phyloP scores from a whole-genome alignment of 2,329 filamentous ascomycete species.

The Xylaria sp. region DNA sequence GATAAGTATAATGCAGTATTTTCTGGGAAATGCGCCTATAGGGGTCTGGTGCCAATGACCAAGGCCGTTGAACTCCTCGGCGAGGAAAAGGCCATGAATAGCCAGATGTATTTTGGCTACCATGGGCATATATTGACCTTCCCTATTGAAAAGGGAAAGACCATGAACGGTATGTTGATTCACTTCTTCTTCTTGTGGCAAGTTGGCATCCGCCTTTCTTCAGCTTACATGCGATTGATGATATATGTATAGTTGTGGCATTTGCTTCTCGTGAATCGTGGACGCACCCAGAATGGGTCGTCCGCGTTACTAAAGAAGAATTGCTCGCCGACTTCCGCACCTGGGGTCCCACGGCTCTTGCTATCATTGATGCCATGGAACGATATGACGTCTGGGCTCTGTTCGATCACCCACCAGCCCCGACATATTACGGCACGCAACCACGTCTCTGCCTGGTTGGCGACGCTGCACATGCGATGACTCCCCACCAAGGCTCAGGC shows the following conservation, averaged over 20 bases:
- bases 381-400: slow-evolving; percentile 62
- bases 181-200: background rate
- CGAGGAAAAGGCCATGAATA: slow-evolving; percentile 47
- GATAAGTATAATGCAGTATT: slow-evolving; percentile 51
- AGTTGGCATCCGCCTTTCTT: background rate
- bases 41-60: slow-evolving; percentile 61
- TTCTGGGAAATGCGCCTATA: slow-evolving; percentile 59
- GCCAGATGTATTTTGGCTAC: slow-evolving; percentile 55
- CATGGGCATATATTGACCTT: slow-evolving; percentile 70
- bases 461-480: slow-evolving; percentile 72
- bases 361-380: slow-evolving; percentile 43
- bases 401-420: slow-evolving; percentile 55
- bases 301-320: slow-evolving; percentile 42
- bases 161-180: slow-evolving; percentile 44
- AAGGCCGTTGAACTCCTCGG: slow-evolving; percentile 64
- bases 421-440: slow-evolving; percentile 53
- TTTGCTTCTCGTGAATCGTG: slow-evolving; percentile 44
- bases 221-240: slow-evolving; percentile 5
- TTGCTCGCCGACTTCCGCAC: slow-evolving; percentile 41
- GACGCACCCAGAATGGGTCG: slow-evolving; percentile 44
- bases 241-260: slow-evolving; percentile 41
- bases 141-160: slow-evolving; percentile 53
- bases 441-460: slow-evolving; percentile 62
- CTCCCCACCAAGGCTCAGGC: slow-evolving; percentile 69
- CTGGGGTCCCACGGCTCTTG: slow-evolving; percentile 40